These are phyloP conservation scores for Candida pseudofarinosa DNA, from an alignment of 805 yeast species.

Conservation along the genomic window DNA sequence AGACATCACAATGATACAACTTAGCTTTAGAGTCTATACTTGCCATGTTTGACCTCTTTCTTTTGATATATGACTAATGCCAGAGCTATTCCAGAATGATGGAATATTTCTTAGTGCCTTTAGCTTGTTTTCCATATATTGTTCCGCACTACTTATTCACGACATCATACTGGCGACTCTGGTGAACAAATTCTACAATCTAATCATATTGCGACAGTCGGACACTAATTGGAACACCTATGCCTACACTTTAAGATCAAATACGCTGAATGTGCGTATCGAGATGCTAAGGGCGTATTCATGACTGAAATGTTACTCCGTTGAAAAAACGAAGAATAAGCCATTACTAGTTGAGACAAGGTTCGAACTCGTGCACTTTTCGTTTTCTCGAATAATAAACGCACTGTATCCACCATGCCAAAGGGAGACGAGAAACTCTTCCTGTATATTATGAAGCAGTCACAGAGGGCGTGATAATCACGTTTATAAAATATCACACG, in stretches of 20 bases:
- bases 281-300: no score
- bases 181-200: no score
- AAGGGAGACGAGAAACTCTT: not conserved
- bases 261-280: no score
- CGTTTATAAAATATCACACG: not conserved
- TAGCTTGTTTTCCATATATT: not conserved
- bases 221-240: no score
- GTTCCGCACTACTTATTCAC: not conserved
- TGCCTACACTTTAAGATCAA: no score
- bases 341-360: no score
- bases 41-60: not conserved
- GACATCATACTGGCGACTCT: no score
- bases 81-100: not conserved
- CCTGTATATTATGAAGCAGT: not conserved
- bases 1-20: conserved; percentile 85
- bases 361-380: no score
- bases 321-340: no score
- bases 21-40: conserved; percentile 36
- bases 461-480: not conserved
- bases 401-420: not conserved
- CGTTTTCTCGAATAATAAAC: no score
- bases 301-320: no score
- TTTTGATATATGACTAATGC: not conserved
- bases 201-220: no score
- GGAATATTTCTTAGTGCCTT: not conserved